Evolutionary conservation across 192 early-diverging fungal genomes (phyloP).

Genomic region (Umbelopsis isabellina): DNA sequence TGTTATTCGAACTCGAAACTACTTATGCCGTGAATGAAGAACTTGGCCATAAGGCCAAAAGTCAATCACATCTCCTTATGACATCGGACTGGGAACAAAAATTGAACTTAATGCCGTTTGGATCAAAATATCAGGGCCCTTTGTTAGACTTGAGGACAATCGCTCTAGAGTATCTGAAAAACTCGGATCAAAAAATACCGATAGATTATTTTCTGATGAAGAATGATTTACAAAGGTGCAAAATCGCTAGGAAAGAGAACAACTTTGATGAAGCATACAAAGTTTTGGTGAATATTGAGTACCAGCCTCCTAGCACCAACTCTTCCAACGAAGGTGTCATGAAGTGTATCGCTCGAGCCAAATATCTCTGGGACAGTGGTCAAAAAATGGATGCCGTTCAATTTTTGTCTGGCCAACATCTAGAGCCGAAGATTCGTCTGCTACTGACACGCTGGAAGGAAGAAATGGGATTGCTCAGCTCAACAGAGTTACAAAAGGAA

Average conservation of each 20-base stretch:
- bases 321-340: not conserved
- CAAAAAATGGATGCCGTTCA: conserved; percentile 6
- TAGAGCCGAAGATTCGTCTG: not conserved
- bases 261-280: not conserved
- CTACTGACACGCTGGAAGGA: not conserved
- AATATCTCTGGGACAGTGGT: not conserved
- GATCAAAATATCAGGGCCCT: not conserved
- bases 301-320: not conserved
- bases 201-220: not conserved
- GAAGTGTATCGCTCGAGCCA: not conserved
- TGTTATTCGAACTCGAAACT: conserved; percentile 68
- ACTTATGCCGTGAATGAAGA: conserved; percentile 6
- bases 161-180: not conserved
- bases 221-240: not conserved
- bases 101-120: not conserved
- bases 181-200: not conserved
- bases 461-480: not conserved
- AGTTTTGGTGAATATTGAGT: not conserved
- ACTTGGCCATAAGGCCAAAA: not conserved
- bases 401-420: not conserved
- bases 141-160: not conserved
- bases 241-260: not conserved
- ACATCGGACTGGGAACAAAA: not conserved
- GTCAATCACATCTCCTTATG: not conserved
- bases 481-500: not conserved